Evolutionary conservation across 148 eudicot species (phyloP).

Genomic region (Salicornia ramosissima): DNA sequence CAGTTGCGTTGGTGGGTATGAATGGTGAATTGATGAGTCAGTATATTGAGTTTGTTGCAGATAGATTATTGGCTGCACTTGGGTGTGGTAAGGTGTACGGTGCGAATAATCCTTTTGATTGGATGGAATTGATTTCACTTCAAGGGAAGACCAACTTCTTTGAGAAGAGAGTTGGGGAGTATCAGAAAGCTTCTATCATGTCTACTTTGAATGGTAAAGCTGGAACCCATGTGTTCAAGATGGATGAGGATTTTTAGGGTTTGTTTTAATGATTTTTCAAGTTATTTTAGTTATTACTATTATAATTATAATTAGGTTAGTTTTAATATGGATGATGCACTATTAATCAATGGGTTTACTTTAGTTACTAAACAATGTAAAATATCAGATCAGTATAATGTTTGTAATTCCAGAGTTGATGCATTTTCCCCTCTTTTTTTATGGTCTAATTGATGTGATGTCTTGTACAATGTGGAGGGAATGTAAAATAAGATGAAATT

Average conservation of each 20-base stretch:
- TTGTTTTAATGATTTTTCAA: background rate
- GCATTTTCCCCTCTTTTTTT: background rate
- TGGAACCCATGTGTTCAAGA: conserved; percentile 48
- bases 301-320: background rate
- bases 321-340: background rate
- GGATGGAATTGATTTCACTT: conserved; percentile 71
- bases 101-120: conserved; percentile 62
- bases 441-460: background rate
- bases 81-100: conserved; percentile 54
- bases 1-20: conserved; percentile 70
- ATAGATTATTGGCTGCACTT: conserved; percentile 49
- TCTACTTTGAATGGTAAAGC: conserved; percentile 51
- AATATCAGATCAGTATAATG: background rate
- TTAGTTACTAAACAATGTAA: background rate
- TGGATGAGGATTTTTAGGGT: conserved; percentile 60
- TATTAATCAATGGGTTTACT: background rate
- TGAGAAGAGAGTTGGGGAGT: conserved; percentile 85
- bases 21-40: conserved; percentile 65
- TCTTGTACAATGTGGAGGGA: background rate
- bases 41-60: conserved; percentile 77
- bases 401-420: background rate
- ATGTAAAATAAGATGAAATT: background rate
- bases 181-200: conserved; percentile 82
- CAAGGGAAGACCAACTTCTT: conserved; percentile 86
- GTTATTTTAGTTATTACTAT: too few species aligned